Conservation (phyloP, 208 protist genomes). For the Herpetomonas samuelpessoai region DNA sequence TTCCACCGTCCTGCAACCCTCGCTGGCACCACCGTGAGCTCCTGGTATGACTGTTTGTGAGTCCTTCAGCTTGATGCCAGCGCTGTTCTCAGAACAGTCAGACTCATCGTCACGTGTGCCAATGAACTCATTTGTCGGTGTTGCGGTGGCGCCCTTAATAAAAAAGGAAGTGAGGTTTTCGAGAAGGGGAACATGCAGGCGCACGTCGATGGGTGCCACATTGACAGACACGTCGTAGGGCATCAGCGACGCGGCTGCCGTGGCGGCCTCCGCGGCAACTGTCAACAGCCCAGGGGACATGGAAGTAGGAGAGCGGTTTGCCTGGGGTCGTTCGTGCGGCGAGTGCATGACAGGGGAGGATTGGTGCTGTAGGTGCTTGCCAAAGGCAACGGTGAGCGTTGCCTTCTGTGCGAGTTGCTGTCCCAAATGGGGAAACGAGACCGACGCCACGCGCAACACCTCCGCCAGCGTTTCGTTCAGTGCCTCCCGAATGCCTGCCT, state of each 20-base stretch:
- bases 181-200: slow-evolving; percentile 22
- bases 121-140: too few species aligned
- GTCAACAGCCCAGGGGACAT: background rate
- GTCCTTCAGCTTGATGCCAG: background rate
- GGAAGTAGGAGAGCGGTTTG: background rate
- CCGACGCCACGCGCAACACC: background rate
- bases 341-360: too few species aligned
- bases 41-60: too few species aligned
- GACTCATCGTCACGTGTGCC: too few species aligned
- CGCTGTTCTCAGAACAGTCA: too few species aligned
- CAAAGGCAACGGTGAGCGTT: background rate
- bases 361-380: background rate
- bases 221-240: slow-evolving; percentile 15
- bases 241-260: background rate
- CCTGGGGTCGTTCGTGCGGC: too few species aligned
- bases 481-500: background rate
- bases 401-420: background rate
- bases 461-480: background rate
- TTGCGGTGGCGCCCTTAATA: too few species aligned
- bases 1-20: too few species aligned
- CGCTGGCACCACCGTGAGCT: too few species aligned
- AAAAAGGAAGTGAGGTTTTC: slow-evolving; percentile 21
- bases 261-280: background rate
- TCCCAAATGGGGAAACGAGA: background rate
- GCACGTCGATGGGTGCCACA: slow-evolving; percentile 18